Evolutionary conservation across 2,329 filamentous ascomycete genomes (phyloP), one percentile per base, ranked within the genome.

Genomic region (Metarhizium robertsii): DNA sequence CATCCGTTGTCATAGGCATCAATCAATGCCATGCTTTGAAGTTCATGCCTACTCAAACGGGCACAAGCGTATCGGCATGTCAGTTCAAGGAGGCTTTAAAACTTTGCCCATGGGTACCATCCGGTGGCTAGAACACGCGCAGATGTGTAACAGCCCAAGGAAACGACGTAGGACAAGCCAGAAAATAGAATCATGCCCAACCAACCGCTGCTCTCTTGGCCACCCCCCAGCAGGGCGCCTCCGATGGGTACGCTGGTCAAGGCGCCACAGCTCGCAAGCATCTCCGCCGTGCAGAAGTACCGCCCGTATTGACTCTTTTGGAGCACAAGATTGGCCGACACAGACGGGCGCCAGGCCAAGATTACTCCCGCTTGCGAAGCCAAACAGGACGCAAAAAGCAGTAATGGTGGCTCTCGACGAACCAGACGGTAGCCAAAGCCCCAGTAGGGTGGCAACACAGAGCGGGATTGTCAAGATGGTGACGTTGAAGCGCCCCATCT

Each of bases 281-380:
- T 90, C 67, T 90, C 90, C 55, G 85, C 85, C 0, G 87, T 90
- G 1, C 87, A 85, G 64, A 87, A 89, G 65, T 87, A 89, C 18
- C 86, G 75, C 0, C 88, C 89, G 61, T 92, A 94, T n/a, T n/a
- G n/a, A n/a, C 52, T 90, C 78, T 53, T 85, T 78, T 3, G 87
- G 86, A 38, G 85, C 81, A 67, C 89, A 95, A 14, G 94, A 76
- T 70, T 92, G 88, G 1, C 88, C 87, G 1, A 95, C 79, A 62
- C 89, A 92, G 0, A 94, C 88, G 0, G 90, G 90, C 0, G 86
- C 85, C 32, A 95, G 69, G 1, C 83, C 84, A 60, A 95, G 86
- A 61, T 91, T 92, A 60, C 83, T 86, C 4, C 91, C 90, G 54
- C 84, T 88, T 0, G 84, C 85, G 62, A 95, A 90, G 1, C 90